Evolutionary conservation across 306 rosid genomes (phyloP), one percentile per base, ranked within the genome.

Genomic region (Alnus glutinosa): DNA sequence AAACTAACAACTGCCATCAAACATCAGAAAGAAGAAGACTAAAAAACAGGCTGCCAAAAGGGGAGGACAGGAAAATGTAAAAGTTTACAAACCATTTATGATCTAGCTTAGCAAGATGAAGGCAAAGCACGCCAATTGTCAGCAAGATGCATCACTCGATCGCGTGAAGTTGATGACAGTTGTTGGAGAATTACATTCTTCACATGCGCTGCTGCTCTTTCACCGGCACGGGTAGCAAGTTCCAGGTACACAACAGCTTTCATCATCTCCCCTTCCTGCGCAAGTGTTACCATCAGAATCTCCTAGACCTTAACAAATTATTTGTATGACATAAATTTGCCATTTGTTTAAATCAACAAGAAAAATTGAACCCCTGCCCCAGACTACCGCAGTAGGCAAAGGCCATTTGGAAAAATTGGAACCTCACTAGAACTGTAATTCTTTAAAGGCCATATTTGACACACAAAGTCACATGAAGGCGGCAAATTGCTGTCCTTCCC

Each of bases 171-270:
- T 51, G 79, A 75, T 34, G 97, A 87, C 79, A 92, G 82, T 75
- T 83, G 91, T 79, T 85, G 90, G 71, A 88, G 85, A 74, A 89
- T 85, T 58, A 77, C 97, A 74, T 83, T 79, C 91, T 89, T 94
- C 78, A 92, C 86, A 79, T 78, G 91, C 77, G 75, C 78, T 7
- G 97, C 97, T 30, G 92, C 94, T 48, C 85, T 86, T 85, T 90
- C 97, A 18, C 97, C 97, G 50, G 89, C 88, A 19, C 90, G 97
- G 54, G 82, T 83, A 16, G 97, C 98, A 54, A 94, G 97, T 80
- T 94, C 97, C 86, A 94, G 85, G 89, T 92, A 94, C 34, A 94
- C 94, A 57, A 92, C 83, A 70, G 98, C 98, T 84, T 85, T 87
- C 85, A 92, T 81, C 97, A 81, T 85, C 55, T 94, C 87, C 55